Evolutionary conservation across 768 basidiomycete genomes (phyloP), one percentile per base, ranked within the genome.

Genomic region (Lyophyllum shimeji): DNA sequence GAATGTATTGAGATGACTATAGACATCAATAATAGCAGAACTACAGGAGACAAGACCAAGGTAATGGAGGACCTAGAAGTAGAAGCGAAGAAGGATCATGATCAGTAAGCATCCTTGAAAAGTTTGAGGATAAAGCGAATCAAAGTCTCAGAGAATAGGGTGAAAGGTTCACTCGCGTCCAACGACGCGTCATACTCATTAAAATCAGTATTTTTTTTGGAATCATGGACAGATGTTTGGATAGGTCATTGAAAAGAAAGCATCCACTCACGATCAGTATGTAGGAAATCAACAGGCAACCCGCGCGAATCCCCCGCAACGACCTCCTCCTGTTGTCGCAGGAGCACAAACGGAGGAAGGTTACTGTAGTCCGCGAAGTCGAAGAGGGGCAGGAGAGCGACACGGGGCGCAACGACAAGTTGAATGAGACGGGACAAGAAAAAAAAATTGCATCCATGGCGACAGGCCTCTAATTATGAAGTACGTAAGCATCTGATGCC

Each of bases 101-200:
- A 50, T 33, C 7, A 34, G 21, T 21, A 20, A 52, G 18, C 11
- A 52, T 6, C 15, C 4, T 37, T 21, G n/a, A 25, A 18, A 15
- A 9, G n/a, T 9, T 17, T 4, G 5, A 40, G 17, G n/a, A 18
- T 42, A 49, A 50, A 53, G 50, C 42, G 47, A 60, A 57, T 21
- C 42, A 47, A 60, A 58, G 69, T 68, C 73, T 76, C 74, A 77
- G 71, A 47, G 60, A 68, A 65, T 70, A 69, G 63, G 60, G 42
- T 5, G 9, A 29, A 29, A 29, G 29, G 74, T 70, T 66, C 75
- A 72, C 54, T 52, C 67, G 61, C 71, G 63, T 63, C 69, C 43
- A 47, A 65, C 55, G 63, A 69, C 68, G 63, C 62, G 65, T 79
- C 72, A 67, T 72, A 74, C 75, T 79, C 78, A 77, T 79, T 79